Evolutionary conservation across 2,329 filamentous ascomycete genomes (phyloP).

Genomic region (Fusarium sp.): DNA sequence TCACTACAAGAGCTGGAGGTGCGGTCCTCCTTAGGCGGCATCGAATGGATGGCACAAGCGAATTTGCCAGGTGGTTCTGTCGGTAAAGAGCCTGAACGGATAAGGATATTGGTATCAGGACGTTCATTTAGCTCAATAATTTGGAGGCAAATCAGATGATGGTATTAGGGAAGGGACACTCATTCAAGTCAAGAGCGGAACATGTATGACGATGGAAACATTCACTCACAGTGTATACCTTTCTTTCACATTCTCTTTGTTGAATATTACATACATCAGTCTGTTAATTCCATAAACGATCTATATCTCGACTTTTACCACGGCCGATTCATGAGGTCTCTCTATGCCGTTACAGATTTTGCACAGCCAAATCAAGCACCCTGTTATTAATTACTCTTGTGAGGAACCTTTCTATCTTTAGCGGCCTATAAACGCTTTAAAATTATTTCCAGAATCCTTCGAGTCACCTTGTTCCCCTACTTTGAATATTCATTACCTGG

Average conservation of each 20-base stretch:
- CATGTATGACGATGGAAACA: background rate
- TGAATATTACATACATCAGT: no score
- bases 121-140: background rate
- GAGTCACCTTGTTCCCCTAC: no score
- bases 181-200: background rate
- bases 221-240: background rate
- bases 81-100: fast-evolving
- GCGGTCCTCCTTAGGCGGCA: background rate
- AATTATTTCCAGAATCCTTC: background rate
- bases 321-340: background rate
- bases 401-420: background rate
- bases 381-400: background rate
- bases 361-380: background rate
- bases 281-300: no score
- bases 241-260: no score
- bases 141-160: background rate
- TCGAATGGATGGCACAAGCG: fast-evolving
- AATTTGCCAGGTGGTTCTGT: background rate
- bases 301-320: no score
- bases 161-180: no score
- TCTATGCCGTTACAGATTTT: background rate
- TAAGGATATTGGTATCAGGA: background rate
- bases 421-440: background rate
- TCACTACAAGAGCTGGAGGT: slow-evolving; percentile 6
- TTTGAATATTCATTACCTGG: no score